Evolutionary conservation across 805 yeast genomes (phyloP), one percentile per base, ranked within the genome.

Genomic region (Yamadazyma scolyti): DNA sequence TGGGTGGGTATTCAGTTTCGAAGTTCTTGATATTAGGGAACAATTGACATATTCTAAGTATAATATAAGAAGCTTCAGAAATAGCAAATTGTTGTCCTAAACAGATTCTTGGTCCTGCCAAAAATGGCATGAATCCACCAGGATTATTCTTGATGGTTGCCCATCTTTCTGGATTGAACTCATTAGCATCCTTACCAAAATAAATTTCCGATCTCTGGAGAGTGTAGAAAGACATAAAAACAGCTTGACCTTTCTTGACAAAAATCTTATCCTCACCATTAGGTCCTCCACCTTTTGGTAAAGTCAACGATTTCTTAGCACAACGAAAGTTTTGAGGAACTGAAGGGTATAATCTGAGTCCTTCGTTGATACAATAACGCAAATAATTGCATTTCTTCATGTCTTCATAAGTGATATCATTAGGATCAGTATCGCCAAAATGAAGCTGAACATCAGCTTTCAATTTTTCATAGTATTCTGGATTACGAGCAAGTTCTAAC

Each of bases 71-170:
- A n/a, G 75, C 74, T 50, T 73, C 77, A 16, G 75, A 70, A 13
- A 72, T 61, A 2, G 78, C 79, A 52, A 70, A 71, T 49, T 73
- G 77, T 56, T 72, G 77, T 24, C 79, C 79, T 36, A 73, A 56
- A 43, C 79, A 73, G 35, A 73, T 71, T 39, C 79, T 53, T 15
- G 78, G 78, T 3, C 79, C 79, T 23, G 77, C 75, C 39, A 71
- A 70, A 50, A 72, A 72, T 17, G 77, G 77, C 30, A 72, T 51
- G 48, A 65, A 72, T 8, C 68, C 71, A 73, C 77, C 71, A 2
- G 68, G 64, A 30, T 58, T 52, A n/a, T n/a, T n/a, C 31, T 46
- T 47, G 37, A 59, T 61, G 19, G 43, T 46, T 23, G 54, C 58
- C 78, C 78, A 73, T 35, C 79, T 57, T 39, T 66, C 73, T 6